Evolutionary conservation across 495 filamentous ascomycete genomes (phyloP), one percentile per base, ranked within the genome.

Genomic region (Penicillium roqueforti): DNA sequence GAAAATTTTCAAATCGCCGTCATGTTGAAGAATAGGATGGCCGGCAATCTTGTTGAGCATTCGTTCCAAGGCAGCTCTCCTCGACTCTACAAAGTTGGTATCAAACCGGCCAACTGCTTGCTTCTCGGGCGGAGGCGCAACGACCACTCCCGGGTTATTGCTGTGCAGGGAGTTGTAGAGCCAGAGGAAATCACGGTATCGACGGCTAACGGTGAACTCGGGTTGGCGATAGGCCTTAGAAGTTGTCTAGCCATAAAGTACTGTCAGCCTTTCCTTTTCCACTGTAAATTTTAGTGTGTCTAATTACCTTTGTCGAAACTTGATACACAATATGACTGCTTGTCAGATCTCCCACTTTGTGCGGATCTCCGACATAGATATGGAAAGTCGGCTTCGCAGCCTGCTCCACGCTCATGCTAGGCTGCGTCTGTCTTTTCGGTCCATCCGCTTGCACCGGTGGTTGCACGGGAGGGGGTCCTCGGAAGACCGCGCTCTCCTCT

Each of bases 271-370:
- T 9, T 39, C 36, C 8, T 36, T 25, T 18, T 13, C 29, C 47
- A 18, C 16, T n/a, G 19, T 20, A 23, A 36, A 47, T 23, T 63
- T 14, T 34, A 18, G 13, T 37, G 31, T 49, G 11, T 13, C 36
- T 16, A 47, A 48, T 54, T 83, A 96, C 91, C 86, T 87, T 93
- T 29, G 93, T 98, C 63, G 87, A 78, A 38, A 98, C 92, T 58
- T 91, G 88, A 70, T 98, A 98, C 20, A 96, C 95, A 61, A 93
- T 98, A 71, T 98, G 93, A 56, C 91, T 95, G 63, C 88, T 95
- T 11, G 95, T 96, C 65, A 97, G 72, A 71, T 97, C 93, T 39
- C 93, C 95, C 51, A 98, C 92, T 70, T 97, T 98, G 68, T 96
- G 90, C 36, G 95, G 95, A 76, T 98, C 93, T 39, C 93, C 93